Evolutionary conservation across 169 alveolate species (phyloP).

Genomic region (Plasmodium gallinaceum): DNA sequence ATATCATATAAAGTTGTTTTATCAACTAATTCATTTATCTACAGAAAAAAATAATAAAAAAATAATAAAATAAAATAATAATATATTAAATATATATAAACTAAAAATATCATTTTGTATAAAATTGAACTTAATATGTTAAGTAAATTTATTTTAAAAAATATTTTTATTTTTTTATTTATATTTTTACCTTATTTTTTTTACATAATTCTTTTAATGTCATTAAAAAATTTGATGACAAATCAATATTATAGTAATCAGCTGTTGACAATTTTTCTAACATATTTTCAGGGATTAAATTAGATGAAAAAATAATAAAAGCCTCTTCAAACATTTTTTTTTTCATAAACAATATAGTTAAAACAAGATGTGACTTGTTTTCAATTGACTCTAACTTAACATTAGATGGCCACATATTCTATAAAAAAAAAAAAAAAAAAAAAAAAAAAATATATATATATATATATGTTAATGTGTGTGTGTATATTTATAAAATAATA

Average conservation of each 20-base stretch:
- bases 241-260: conserved; percentile 66
- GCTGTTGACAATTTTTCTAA: conserved; percentile 70
- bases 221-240: conserved; percentile 63
- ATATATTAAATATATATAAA: neutral
- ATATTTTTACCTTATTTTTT: conserved; percentile 39
- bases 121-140: no score
- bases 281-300: conserved; percentile 58
- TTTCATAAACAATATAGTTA: conserved; percentile 69
- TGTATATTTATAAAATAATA: neutral
- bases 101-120: neutral
- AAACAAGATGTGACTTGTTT: conserved; percentile 46
- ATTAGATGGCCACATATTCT: conserved; percentile 79
- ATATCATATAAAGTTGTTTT: conserved; percentile 37
- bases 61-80: neutral
- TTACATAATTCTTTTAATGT: conserved; percentile 63
- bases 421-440: conserved; percentile 3
- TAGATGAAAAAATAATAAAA: conserved; percentile 55
- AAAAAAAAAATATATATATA: conserved; percentile 4
- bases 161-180: neutral
- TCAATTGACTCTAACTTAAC: conserved; percentile 69
- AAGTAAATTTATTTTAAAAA: no score
- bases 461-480: neutral
- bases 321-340: conserved; percentile 77
- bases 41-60: conserved; percentile 5
- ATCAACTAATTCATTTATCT: conserved; percentile 66